Conservation (phyloP, 495 filamentous ascomycete species). For the Choiromyces venosus region DNA sequence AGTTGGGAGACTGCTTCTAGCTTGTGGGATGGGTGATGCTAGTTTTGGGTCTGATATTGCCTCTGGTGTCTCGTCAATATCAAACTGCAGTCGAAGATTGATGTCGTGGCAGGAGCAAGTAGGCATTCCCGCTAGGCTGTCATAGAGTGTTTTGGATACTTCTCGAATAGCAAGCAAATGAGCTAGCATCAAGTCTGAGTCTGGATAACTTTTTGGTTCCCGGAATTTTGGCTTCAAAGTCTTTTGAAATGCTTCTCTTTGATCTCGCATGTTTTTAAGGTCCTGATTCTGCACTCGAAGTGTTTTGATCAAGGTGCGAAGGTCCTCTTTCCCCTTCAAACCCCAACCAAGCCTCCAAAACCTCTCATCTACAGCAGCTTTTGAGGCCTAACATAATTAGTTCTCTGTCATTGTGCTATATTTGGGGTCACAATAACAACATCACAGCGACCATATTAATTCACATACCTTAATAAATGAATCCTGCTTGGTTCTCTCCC, state of each 20-base stretch:
- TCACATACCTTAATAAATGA: too few species aligned
- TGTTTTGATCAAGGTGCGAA: background rate
- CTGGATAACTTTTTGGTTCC: background rate
- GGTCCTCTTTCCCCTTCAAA: background rate
- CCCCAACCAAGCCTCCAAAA: background rate
- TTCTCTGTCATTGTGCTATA: background rate
- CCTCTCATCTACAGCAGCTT: background rate
- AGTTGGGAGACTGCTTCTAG: background rate
- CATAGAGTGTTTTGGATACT: slow-evolving; percentile 18
- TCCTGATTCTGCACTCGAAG: slow-evolving; percentile 5
- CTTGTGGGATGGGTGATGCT: background rate
- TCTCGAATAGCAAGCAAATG: slow-evolving; percentile 12
- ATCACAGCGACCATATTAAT: too few species aligned
- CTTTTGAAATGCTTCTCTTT: background rate
- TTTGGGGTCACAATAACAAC: too few species aligned
- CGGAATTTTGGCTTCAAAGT: background rate
- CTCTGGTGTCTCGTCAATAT: background rate
- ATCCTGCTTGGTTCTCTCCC: too few species aligned
- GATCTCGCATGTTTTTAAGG: background rate
- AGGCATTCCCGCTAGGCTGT: slow-evolving; percentile 3
- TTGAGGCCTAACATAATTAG: background rate
- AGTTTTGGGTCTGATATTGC: background rate
- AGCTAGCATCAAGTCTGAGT: background rate
- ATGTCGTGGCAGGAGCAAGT: slow-evolving; percentile 15
- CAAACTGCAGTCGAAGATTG: slow-evolving; percentile 9